phyloP scores from a whole-genome alignment of 768 basidiomycete genomes.

The Wakefieldia striispora region DNA sequence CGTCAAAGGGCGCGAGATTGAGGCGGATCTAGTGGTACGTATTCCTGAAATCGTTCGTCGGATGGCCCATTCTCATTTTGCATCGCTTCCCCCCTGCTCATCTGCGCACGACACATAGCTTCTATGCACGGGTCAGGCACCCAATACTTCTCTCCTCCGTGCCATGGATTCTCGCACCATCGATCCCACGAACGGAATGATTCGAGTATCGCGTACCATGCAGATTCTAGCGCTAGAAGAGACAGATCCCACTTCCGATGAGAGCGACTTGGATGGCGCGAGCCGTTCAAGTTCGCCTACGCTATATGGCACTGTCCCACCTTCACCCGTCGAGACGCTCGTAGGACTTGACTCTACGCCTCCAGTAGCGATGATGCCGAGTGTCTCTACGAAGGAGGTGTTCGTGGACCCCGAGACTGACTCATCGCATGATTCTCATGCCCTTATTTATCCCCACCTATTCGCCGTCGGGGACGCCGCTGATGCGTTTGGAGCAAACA shows the following conservation, averaged over 20 bases:
- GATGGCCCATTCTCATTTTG: not conserved
- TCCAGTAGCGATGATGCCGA: not conserved
- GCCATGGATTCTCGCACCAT: slow-evolving; percentile 42
- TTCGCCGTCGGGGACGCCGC: slow-evolving; percentile 65
- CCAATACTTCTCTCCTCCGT: slow-evolving; percentile 50
- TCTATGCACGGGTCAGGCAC: slow-evolving; percentile 59
- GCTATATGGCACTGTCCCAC: slow-evolving; percentile 3
- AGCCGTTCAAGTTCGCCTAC: slow-evolving; percentile 3
- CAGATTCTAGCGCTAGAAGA: slow-evolving; percentile 37
- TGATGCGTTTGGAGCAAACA: slow-evolving; percentile 61
- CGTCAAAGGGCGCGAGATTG: slow-evolving; percentile 46
- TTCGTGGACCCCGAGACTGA: not conserved
- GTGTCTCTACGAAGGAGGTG: not conserved
- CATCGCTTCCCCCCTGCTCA: not conserved
- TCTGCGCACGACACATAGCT: slow-evolving; percentile 34
- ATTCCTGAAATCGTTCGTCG: not conserved
- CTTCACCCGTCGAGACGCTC: slow-evolving; percentile 13
- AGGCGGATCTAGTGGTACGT: slow-evolving; percentile 52
- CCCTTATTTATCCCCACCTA: slow-evolving; percentile 44
- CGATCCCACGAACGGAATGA: slow-evolving; percentile 37
- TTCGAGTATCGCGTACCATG: slow-evolving; percentile 50
- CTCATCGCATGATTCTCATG: slow-evolving; percentile 9
- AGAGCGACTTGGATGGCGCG: not conserved
- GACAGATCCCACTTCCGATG: not conserved
- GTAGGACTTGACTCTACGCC: not conserved